Percentiles rank a stretch among this genome's conserved stretches.
phyloP scores from a whole-genome alignment of 2,329 filamentous ascomycete genomes.

The Botrytis fragariae region DNA sequence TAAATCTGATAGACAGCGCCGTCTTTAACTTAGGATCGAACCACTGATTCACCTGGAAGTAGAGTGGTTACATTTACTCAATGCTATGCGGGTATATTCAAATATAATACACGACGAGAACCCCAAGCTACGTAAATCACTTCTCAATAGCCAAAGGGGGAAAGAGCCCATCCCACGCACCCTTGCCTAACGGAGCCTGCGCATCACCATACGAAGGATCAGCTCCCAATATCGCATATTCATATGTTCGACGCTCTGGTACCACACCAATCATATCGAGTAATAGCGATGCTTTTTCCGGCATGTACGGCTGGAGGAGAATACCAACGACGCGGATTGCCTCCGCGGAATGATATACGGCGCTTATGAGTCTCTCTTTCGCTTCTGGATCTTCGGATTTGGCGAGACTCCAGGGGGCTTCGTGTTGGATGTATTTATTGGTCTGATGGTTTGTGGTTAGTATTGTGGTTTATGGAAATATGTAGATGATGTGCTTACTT shows the following conservation, averaged over 20 bases:
- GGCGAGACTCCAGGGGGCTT: constrained; percentile 65
- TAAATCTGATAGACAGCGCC: too few relatives aligned
- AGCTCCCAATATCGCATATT: constrained; percentile 57
- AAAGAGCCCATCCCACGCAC: constrained; percentile 49
- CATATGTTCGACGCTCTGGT: constrained; percentile 58
- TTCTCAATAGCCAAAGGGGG: constrained; percentile 49
- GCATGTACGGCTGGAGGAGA: constrained; percentile 88
- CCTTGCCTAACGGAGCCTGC: constrained; percentile 37
- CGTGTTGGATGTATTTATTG: constrained; percentile 64
- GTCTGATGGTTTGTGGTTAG: constrained; percentile 44
- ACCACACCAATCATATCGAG: constrained; percentile 77
- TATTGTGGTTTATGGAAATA: neutral
- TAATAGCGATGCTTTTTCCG: constrained; percentile 67
- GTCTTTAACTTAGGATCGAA: too few relatives aligned
- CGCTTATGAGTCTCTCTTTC: constrained; percentile 45
- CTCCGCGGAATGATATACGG: constrained; percentile 72
- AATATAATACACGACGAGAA: neutral
- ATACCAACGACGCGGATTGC: constrained; percentile 77
- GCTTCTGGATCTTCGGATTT: constrained; percentile 36
- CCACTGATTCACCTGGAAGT: neutral
- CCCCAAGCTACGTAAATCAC: constrained; percentile 30
- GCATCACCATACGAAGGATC: constrained; percentile 67
- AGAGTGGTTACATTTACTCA: neutral
- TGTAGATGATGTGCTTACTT: constrained; percentile 45
- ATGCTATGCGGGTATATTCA: constrained; percentile 3